Evolutionary conservation across 2,329 filamentous ascomycete species (phyloP), one percentile per base, ranked within the genome.

Genomic region (Stagonosporopsis tanaceti): DNA sequence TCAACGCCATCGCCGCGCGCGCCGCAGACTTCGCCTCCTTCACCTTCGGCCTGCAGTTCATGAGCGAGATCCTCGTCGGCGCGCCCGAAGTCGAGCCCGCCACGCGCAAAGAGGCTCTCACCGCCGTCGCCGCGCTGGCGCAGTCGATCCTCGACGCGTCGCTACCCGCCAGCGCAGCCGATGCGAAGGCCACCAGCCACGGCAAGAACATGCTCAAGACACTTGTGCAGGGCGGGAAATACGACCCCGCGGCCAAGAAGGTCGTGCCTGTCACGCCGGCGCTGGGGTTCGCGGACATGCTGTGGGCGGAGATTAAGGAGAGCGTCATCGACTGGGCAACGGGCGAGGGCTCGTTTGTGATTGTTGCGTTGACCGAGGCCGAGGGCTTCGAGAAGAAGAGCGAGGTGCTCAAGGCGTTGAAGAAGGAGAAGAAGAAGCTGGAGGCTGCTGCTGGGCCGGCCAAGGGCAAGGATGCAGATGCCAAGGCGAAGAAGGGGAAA

Each of bases 201-300:
- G 66, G 90, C 87, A 38, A 92, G 91, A 89, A 92, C 57, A 90
- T 97, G 88, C 84, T 98, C 69, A 97, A 97, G 80, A 90, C 90
- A 0, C 85, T 99, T 7, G 93, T 97, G 24, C 89, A 92, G 52
- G 95, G 95, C 39, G 95, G 96, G 25, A 88, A 87, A 56, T 99
- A 91, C 73, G 92, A 98, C 77, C 86, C 87, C 59, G 83, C 83
- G 40, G 83, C 86, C 2, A 92, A 92, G 77, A 87, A 71, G 48
- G 77, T 95, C 41, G 84, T 90, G 68, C 85, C 87, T 22, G 84
- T 90, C 2, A 87, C 93, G 46, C 92, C 93, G 15, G 84, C 91
- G 7, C 82, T 98, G 53, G 84, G 88, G 47, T 99, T 99, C 74
- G 87, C 91, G 59, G 85, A 90, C 63, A 80, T 90, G 46, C 82